Evolutionary conservation across 345 rosid species (phyloP).

Genomic region (Salix udensis): DNA sequence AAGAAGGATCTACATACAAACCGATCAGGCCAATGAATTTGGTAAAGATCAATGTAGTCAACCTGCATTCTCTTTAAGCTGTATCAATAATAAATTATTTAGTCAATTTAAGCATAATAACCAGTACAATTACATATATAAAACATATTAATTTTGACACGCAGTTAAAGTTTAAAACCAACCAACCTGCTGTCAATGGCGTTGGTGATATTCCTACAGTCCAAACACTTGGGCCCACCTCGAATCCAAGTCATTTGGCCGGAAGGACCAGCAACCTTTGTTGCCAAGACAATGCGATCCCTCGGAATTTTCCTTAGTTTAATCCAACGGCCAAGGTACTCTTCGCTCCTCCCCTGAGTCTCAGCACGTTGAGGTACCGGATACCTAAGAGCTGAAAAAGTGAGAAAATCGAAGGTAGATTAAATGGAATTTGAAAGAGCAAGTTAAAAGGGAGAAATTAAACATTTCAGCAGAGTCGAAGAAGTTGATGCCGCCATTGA

Average conservation of each 20-base stretch:
- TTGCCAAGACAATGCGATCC: constrained; percentile 45
- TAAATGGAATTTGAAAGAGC: not conserved
- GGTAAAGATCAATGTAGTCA: constrained; percentile 62
- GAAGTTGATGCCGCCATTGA: constrained; percentile 55
- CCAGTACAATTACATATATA: not conserved
- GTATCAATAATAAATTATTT: constrained; percentile 13
- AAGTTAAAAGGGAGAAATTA: not conserved
- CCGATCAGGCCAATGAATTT: constrained; percentile 76
- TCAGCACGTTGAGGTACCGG: constrained; percentile 67
- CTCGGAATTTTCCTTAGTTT: constrained; percentile 47
- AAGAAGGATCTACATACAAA: constrained; percentile 43
- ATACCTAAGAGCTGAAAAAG: constrained; percentile 30
- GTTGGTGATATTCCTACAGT: constrained; percentile 42
- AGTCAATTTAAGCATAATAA: too few relatives aligned
- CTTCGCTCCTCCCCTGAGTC: constrained; percentile 65
- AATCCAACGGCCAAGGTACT: constrained; percentile 56
- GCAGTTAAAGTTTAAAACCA: not conserved
- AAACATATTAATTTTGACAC: not conserved
- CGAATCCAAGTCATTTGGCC: constrained; percentile 67
- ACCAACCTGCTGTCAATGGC: constrained; percentile 55
- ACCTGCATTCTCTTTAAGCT: constrained; percentile 41
- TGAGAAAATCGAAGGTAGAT: not conserved
- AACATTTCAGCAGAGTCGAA: constrained; percentile 71
- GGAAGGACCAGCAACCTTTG: constrained; percentile 64
- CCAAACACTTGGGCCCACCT: constrained; percentile 50